Conservation (phyloP, 495 filamentous ascomycete genomes). For the Daldinia concentrica region DNA sequence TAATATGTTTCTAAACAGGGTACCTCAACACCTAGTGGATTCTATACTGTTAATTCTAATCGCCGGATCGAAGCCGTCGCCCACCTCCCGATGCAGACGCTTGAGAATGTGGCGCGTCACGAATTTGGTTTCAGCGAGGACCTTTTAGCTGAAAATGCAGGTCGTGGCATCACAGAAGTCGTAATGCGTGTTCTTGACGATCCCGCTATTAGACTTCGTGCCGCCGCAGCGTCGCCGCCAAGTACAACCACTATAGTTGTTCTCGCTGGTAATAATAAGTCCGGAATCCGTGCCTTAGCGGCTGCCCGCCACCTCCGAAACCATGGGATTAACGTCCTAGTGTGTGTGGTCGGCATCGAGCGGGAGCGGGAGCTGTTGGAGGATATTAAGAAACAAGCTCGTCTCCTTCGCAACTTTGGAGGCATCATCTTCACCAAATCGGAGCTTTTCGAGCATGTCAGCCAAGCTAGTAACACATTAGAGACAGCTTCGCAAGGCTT, state of each 20-base stretch:
- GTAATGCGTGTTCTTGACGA: conserved; percentile 70
- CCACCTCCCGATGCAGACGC: conserved; percentile 84
- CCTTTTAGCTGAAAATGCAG: conserved; percentile 90
- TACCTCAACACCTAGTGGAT: conserved; percentile 36
- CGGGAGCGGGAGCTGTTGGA: conserved; percentile 70
- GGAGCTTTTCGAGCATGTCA: conserved; percentile 62
- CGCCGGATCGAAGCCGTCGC: conserved; percentile 81
- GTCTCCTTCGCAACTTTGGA: conserved; percentile 79
- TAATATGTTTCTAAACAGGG: conserved; percentile 1
- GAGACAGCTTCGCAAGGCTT: conserved; percentile 50
- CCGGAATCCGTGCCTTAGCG: conserved; percentile 82
- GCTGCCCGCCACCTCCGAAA: conserved; percentile 87
- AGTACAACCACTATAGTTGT: conserved; percentile 74
- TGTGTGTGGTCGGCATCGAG: conserved; percentile 85
- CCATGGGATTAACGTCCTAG: conserved; percentile 77
- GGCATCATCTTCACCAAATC: conserved; percentile 69
- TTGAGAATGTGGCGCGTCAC: conserved; percentile 85
- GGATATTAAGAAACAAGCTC: conserved; percentile 75
- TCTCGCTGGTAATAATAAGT: conserved; percentile 87
- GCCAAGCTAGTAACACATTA: conserved; percentile 39
- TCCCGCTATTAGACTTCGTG: conserved; percentile 61
- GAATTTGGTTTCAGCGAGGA: conserved; percentile 88
- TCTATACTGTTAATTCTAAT: conserved; percentile 68
- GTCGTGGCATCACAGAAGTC: conserved; percentile 85
- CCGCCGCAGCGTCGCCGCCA: conserved; percentile 49